Conservation (phyloP, 164 flowering plant species). For the Stephania cephalantha region DNA sequence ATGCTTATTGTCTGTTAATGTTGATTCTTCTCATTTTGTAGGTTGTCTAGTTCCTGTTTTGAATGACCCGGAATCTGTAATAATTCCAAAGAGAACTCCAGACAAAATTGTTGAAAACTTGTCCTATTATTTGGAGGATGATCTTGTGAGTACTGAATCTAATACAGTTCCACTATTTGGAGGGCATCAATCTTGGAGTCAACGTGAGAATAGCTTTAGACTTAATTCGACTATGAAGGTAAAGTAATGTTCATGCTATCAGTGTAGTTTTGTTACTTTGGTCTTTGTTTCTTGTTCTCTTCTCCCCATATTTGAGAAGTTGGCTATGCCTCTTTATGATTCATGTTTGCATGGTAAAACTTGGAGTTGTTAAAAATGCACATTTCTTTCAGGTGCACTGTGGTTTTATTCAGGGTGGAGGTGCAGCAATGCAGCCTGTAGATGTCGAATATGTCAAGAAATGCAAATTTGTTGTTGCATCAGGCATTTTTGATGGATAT, state of each 20-base stretch:
- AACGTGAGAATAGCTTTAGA: conserved; percentile 74
- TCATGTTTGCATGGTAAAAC: background rate
- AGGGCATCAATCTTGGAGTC: conserved; percentile 74
- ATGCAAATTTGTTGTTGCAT: conserved; percentile 87
- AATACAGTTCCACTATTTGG: conserved; percentile 69
- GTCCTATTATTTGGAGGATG: conserved; percentile 58
- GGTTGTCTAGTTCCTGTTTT: conserved; percentile 83
- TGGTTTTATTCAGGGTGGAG: conserved; percentile 79
- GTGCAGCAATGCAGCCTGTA: conserved; percentile 72
- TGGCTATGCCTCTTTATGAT: background rate
- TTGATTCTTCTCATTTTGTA: conserved; percentile 21
- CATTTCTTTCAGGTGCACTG: conserved; percentile 71
- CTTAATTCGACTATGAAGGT: conserved; percentile 80
- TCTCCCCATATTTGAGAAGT: background rate
- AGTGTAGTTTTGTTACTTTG: background rate
- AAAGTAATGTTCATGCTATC: background rate
- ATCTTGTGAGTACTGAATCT: conserved; percentile 30
- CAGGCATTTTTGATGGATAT: conserved; percentile 98
- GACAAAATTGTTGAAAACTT: conserved; percentile 48
- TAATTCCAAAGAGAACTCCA: conserved; percentile 59
- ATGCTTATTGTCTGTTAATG: background rate
- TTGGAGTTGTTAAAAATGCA: background rate
- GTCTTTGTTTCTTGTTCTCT: background rate
- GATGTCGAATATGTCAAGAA: conserved; percentile 68
- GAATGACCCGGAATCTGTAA: conserved; percentile 54